Conservation (phyloP, 768 basidiomycete genomes). For the Tricholoma saponaceum region DNA sequence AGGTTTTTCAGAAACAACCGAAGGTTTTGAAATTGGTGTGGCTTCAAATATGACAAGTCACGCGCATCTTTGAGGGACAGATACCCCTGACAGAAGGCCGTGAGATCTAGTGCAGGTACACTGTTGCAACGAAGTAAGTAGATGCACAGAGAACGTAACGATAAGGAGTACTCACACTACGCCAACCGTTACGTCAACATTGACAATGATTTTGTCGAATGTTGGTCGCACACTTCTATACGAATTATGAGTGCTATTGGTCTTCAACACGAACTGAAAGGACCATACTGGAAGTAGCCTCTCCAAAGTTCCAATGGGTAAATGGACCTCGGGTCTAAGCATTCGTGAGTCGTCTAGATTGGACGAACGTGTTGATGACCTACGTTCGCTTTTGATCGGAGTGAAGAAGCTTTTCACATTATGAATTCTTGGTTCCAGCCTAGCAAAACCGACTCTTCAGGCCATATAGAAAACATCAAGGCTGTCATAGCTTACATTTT, state of each 20-base stretch:
- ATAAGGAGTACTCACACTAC: slow-evolving; percentile 27
- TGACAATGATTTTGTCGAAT: slow-evolving; percentile 30
- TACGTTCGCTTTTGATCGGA: slow-evolving; percentile 14
- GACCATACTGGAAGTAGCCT: slow-evolving; percentile 39
- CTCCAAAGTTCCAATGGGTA: slow-evolving; percentile 34
- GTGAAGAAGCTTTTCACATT: slow-evolving; percentile 25
- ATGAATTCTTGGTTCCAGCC: slow-evolving; percentile 16
- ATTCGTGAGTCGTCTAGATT: slow-evolving; percentile 1
- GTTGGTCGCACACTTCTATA: slow-evolving; percentile 40
- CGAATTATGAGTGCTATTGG: background rate
- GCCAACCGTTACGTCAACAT: slow-evolving; percentile 39
- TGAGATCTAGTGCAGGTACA: too few relatives aligned
- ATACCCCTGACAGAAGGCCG: slow-evolving; percentile 20
- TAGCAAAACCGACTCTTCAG: too few relatives aligned
- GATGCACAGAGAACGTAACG: background rate
- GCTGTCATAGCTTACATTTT: slow-evolving; percentile 17
- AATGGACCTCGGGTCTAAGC: slow-evolving; percentile 12
- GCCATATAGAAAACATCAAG: background rate
- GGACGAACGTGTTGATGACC: background rate
- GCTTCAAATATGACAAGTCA: slow-evolving; percentile 12
- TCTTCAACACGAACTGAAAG: background rate
- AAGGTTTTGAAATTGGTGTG: slow-evolving; percentile 16
- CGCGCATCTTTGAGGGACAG: slow-evolving; percentile 13
- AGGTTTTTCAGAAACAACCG: slow-evolving; percentile 25
- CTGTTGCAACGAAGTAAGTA: too few relatives aligned